Evolutionary conservation across 139 green algal species (phyloP).

Genomic region (Haematococcus sp.): DNA sequence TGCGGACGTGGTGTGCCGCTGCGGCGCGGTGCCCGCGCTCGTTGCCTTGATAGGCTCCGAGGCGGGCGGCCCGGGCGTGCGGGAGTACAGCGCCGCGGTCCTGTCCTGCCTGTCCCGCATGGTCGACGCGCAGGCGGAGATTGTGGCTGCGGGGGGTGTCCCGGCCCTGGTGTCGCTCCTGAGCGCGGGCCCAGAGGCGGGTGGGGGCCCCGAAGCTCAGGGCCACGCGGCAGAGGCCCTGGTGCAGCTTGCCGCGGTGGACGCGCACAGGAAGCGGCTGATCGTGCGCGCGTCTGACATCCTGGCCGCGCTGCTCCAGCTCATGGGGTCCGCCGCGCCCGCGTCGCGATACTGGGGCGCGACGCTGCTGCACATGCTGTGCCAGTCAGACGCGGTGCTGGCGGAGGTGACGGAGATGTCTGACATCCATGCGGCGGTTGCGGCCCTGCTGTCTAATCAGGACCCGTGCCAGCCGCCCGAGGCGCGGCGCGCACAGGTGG

Average conservation of each 20-base stretch:
- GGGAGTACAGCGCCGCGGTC: slow-evolving; percentile 41
- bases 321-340: background rate
- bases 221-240: slow-evolving; percentile 38
- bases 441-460: background rate
- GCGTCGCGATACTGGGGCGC: slow-evolving; percentile 17
- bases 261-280: slow-evolving; percentile 5
- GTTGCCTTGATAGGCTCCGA: background rate
- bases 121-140: slow-evolving; percentile 25
- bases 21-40: background rate
- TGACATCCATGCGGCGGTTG: background rate
- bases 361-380: slow-evolving; percentile 20
- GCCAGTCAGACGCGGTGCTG: background rate
- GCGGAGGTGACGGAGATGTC: background rate
- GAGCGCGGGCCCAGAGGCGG: background rate
- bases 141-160: slow-evolving; percentile 25
- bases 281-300: background rate
- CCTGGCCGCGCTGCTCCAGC: background rate
- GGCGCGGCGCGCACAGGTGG: background rate
- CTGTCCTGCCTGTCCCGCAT: slow-evolving; percentile 30
- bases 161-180: slow-evolving; percentile 23
- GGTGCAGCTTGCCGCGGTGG: slow-evolving; percentile 24
- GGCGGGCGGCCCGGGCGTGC: background rate
- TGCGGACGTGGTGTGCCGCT: slow-evolving; percentile 37
- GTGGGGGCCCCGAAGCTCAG: background rate
- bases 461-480: background rate